A percentile compares a stretch with the other conserved stretches of the same genome.
phyloP scores from a whole-genome alignment of 1,139 yeast genomes.

The Diutina sp. region DNA sequence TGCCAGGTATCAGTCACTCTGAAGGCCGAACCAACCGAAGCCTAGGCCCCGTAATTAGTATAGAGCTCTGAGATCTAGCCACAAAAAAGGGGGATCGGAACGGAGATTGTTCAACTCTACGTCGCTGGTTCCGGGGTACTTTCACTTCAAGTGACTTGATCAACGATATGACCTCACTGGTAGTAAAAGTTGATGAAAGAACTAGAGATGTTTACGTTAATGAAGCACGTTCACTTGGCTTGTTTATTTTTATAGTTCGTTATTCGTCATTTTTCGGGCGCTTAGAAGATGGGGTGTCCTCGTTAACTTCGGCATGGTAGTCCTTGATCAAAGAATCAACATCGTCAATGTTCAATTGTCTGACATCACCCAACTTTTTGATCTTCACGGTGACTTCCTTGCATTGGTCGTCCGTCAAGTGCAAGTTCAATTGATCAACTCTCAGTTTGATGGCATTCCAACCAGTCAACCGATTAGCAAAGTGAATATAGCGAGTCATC shows the following conservation, averaged over 20 bases:
- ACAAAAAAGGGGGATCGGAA: no score
- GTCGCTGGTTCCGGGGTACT: no score
- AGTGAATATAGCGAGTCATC: constrained; percentile 88
- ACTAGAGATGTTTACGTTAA: not conserved
- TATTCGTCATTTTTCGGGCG: not conserved
- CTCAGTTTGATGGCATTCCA: constrained; percentile 99
- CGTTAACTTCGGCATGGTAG: constrained; percentile 51
- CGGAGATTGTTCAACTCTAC: no score
- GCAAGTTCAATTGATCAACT: constrained; percentile 90
- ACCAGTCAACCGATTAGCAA: constrained; percentile 95
- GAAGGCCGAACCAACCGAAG: no score
- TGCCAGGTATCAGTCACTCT: no score
- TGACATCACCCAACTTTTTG: constrained; percentile 87
- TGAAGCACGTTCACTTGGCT: not conserved
- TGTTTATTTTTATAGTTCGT: not conserved
- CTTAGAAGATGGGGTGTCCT: not conserved
- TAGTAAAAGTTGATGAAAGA: not conserved
- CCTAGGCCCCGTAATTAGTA: no score
- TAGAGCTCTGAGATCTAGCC: no score
- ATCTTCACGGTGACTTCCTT: constrained; percentile 92
- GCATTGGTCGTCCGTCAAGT: constrained; percentile 83
- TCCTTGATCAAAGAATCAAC: constrained; percentile 95
- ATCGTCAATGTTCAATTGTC: constrained; percentile 91
- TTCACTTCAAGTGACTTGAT: no score
- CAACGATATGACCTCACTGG: not conserved